Percentiles rank a stretch among this genome's conserved stretches.
Conservation (phyloP, 2,329 filamentous ascomycete species). For the Lachnellula occidentalis region DNA sequence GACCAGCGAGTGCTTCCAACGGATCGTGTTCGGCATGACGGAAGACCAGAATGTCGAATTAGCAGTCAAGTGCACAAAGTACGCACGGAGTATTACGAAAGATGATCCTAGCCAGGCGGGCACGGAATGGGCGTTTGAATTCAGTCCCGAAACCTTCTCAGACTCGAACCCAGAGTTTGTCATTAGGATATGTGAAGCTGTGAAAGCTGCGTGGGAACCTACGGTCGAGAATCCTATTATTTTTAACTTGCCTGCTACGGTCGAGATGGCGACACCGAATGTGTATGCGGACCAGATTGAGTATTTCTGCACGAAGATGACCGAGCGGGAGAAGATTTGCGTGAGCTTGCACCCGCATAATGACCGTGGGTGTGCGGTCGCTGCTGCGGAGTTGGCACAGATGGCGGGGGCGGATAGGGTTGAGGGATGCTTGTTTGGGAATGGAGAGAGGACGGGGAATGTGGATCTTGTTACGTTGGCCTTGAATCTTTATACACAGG, state of each 20-base stretch:
- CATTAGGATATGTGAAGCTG: constrained; percentile 79
- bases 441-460: constrained; percentile 92
- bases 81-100: constrained; percentile 87
- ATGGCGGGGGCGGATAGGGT: constrained; percentile 96
- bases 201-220: constrained; percentile 90
- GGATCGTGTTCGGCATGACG: constrained; percentile 82
- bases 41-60: constrained; percentile 65
- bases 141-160: constrained; percentile 84
- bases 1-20: constrained; percentile 91
- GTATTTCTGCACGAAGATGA: constrained; percentile 77
- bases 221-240: constrained; percentile 76
- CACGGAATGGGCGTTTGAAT: constrained; percentile 73
- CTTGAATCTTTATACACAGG: constrained; percentile 92
- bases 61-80: constrained; percentile 78
- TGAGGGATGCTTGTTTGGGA: constrained; percentile 89
- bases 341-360: constrained; percentile 94
- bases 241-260: constrained; percentile 94
- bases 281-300: constrained; percentile 95
- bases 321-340: constrained; percentile 66
- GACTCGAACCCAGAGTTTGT: constrained; percentile 82
- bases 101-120: constrained; percentile 53
- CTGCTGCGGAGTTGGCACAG: constrained; percentile 85
- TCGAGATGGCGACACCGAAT: constrained; percentile 92
- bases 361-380: constrained; percentile 83
- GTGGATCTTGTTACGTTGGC: constrained; percentile 90